These are phyloP conservation scores for Vanrija humicola DNA, from an alignment of 1,284 basidiomycete species.

Conservation along the genomic window DNA sequence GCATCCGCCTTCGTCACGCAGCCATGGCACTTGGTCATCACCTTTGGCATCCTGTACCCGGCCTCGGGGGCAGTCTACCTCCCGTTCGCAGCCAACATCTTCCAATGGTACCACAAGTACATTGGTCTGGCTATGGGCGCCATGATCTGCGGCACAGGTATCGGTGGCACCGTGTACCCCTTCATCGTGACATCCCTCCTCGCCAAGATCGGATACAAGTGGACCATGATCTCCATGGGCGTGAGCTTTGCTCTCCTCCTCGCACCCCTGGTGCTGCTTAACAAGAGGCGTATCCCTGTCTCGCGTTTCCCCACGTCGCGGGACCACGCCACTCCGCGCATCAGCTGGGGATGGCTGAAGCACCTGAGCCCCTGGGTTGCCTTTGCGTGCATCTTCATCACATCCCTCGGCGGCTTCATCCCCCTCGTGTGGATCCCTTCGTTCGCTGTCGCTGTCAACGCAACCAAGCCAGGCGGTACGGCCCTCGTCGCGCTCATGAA, in stretches of 20 bases:
- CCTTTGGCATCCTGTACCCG: constrained; percentile 41
- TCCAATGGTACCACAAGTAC: constrained; percentile 42
- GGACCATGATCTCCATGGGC: constrained; percentile 40
- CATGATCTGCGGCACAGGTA: constrained; percentile 31
- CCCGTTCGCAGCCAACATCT: constrained; percentile 40
- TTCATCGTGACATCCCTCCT: constrained; percentile 40
- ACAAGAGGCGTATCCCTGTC: constrained; percentile 39
- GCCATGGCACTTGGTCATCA: constrained; percentile 46
- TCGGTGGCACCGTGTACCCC: constrained; percentile 44
- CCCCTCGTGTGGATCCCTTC: constrained; percentile 45
- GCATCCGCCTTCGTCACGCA: constrained; percentile 14
- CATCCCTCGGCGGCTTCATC: constrained; percentile 43
- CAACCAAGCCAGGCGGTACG: constrained; percentile 36
- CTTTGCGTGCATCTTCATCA: constrained; percentile 31
- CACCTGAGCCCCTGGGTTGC: constrained; percentile 29
- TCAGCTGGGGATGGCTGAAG: constrained; percentile 29
- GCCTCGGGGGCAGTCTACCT: constrained; percentile 37
- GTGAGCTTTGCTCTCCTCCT: constrained; percentile 31
- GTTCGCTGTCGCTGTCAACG: constrained; percentile 36
- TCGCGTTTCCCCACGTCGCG: background rate
- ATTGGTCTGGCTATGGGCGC: constrained; percentile 31
- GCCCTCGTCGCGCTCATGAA: constrained; percentile 44
- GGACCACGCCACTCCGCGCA: background rate
- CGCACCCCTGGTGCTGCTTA: constrained; percentile 28
- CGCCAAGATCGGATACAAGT: constrained; percentile 38